Conservation (phyloP, 1,139 yeast genomes). For the Petasospora rhodanensis region DNA sequence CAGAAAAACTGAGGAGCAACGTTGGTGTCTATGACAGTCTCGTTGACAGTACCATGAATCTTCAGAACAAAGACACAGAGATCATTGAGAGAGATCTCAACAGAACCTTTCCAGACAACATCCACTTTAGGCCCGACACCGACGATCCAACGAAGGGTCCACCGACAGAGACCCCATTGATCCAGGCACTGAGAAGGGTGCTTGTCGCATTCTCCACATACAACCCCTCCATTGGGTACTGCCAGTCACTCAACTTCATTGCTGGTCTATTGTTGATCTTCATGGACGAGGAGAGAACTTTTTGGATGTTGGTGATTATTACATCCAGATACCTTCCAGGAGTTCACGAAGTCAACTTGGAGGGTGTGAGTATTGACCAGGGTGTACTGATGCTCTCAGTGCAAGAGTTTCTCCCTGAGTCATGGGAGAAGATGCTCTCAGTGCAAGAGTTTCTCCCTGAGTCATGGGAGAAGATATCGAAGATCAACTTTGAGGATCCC, state of each 20-base stretch:
- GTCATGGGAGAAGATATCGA: slow-evolving; percentile 58
- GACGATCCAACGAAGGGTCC: slow-evolving; percentile 9
- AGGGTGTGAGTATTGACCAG: slow-evolving; percentile 94
- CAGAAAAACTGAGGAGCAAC: slow-evolving; percentile 64
- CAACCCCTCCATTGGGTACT: slow-evolving; percentile 89
- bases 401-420: slow-evolving; percentile 79
- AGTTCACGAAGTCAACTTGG: slow-evolving; percentile 82
- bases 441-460: slow-evolving; percentile 79
- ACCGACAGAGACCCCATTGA: slow-evolving; percentile 53
- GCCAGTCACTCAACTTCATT: slow-evolving; percentile 88
- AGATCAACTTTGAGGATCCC: slow-evolving; percentile 27
- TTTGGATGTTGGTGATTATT: slow-evolving; percentile 93
- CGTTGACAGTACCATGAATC: slow-evolving; percentile 47
- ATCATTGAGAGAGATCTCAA: slow-evolving; percentile 90
- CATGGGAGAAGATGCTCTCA: slow-evolving; percentile 82
- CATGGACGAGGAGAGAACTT: slow-evolving; percentile 83
- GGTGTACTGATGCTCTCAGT: slow-evolving; percentile 89
- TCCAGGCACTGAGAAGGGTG: slow-evolving; percentile 73
- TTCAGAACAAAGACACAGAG: slow-evolving; percentile 70
- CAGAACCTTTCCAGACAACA: slow-evolving; percentile 91
- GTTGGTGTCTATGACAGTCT: slow-evolving; percentile 70
- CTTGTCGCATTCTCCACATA: slow-evolving; percentile 79
- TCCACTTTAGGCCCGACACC: slow-evolving; percentile 51
- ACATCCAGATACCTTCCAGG: slow-evolving; percentile 87
- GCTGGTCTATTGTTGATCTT: slow-evolving; percentile 82